Percentiles rank a stretch among this genome's conserved stretches.
phyloP scores from a whole-genome alignment of 805 yeast genomes.

The Cyberlindnera maclurae region DNA sequence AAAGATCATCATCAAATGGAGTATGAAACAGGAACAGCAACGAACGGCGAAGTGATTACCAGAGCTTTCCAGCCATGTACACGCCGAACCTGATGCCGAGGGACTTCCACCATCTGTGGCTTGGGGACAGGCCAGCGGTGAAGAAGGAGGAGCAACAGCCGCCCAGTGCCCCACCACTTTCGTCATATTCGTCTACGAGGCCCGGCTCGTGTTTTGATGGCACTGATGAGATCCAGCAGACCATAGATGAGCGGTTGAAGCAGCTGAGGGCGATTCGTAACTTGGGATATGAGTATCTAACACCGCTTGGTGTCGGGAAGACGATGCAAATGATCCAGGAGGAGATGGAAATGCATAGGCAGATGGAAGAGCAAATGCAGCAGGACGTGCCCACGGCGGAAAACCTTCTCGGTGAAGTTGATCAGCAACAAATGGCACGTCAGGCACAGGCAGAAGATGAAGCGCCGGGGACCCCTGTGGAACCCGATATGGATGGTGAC shows the following conservation, averaged over 20 bases:
- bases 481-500: slow-evolving; percentile 9
- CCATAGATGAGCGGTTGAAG: slow-evolving; percentile 10
- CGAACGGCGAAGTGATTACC: no score
- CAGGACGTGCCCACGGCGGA: slow-evolving; percentile 22
- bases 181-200: slow-evolving; percentile 45
- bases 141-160: slow-evolving; percentile 2
- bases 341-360: slow-evolving; percentile 23
- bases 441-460: background rate
- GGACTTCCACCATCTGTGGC: slow-evolving; percentile 41
- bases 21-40: no score
- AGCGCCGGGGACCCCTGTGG: background rate
- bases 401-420: slow-evolving; percentile 26
- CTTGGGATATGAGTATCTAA: slow-evolving; percentile 41
- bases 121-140: slow-evolving; percentile 5
- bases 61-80: slow-evolving; percentile 29
- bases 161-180: slow-evolving; percentile 43
- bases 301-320: slow-evolving; percentile 54
- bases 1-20: no score
- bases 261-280: slow-evolving; percentile 29
- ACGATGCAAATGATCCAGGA: slow-evolving; percentile 39
- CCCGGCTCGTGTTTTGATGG: slow-evolving; percentile 25
- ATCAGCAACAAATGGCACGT: slow-evolving; percentile 1
- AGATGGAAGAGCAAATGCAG: slow-evolving; percentile 22
- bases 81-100: slow-evolving; percentile 40
- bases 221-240: slow-evolving; percentile 6